Evolutionary conservation across 2,329 filamentous ascomycete genomes (phyloP).

Genomic region (Pyrenochaeta sp.): DNA sequence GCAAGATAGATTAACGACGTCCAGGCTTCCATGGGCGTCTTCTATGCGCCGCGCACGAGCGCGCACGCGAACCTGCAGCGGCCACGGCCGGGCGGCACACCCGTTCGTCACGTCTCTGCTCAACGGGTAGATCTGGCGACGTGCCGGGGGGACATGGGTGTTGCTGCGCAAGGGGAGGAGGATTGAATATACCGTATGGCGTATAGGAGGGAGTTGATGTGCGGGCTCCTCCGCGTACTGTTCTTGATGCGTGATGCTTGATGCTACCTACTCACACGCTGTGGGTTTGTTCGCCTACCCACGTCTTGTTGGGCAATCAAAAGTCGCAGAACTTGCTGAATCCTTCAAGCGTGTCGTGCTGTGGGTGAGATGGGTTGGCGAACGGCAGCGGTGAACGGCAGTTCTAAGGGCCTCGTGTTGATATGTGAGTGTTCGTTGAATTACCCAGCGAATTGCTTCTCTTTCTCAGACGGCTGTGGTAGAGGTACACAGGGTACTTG

Average conservation of each 20-base stretch:
- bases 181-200: not conserved
- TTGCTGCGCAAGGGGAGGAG: not conserved
- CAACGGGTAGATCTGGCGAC: slow-evolving; percentile 3
- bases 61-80: not conserved
- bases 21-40: not conserved
- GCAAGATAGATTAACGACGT: slow-evolving; percentile 10
- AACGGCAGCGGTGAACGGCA: not conserved
- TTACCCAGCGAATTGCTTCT: slow-evolving; percentile 2
- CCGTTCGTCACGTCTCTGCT: not conserved
- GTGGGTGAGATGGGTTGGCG: not conserved
- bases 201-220: not conserved
- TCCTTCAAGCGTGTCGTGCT: not conserved
- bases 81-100: not conserved
- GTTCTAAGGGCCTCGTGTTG: not conserved
- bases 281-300: not conserved
- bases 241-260: too few species aligned
- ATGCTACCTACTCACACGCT: too few species aligned
- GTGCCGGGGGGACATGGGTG: not conserved
- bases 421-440: not conserved
- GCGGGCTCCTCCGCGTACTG: too few species aligned
- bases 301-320: not conserved
- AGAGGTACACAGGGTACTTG: not conserved
- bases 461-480: not conserved
- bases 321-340: not conserved
- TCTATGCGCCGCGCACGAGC: not conserved